A percentile compares a stretch with the other conserved stretches of the same genome.
Evolutionary conservation across 1,284 basidiomycete genomes (phyloP).

Genomic region (Puccinia horiana): DNA sequence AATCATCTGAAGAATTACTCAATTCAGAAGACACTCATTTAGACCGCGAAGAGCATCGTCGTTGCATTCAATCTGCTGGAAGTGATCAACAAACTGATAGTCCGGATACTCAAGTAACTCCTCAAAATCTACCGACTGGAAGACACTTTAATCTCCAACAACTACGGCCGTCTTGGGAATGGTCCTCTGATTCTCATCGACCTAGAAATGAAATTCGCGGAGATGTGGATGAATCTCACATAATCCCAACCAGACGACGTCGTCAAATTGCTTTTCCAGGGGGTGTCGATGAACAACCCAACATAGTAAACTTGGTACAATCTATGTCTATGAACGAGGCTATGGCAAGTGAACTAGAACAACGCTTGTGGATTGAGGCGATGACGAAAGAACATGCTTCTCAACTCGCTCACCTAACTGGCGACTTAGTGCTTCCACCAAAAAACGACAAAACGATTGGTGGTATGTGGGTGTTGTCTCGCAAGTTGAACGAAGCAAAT

Average conservation of each 20-base stretch:
- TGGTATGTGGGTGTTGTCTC: not conserved
- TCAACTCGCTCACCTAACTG: not conserved
- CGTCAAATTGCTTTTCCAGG: not conserved
- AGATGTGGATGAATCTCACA: not conserved
- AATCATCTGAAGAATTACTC: too few relatives aligned
- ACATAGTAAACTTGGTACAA: not conserved
- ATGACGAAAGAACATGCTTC: not conserved
- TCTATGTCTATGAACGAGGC: not conserved
- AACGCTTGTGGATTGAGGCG: not conserved
- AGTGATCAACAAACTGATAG: too few relatives aligned
- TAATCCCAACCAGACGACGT: not conserved
- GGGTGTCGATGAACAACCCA: not conserved
- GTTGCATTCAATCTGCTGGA: too few relatives aligned
- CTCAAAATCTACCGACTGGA: not conserved
- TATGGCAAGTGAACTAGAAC: not conserved
- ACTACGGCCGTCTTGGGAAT: not conserved
- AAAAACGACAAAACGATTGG: slow-evolving; percentile 22
- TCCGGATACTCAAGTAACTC: not conserved
- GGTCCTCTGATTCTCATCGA: not conserved
- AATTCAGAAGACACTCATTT: too few relatives aligned
- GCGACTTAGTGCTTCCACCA: not conserved
- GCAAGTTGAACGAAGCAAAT: slow-evolving; percentile 8
- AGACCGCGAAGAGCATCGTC: too few relatives aligned
- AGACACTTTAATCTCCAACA: not conserved
- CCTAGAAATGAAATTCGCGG: not conserved